Percentiles rank a stretch among this genome's conserved stretches.
These are phyloP conservation scores for Schizopora paradoxa DNA, from an alignment of 1,284 basidiomycete species.

Conservation along the genomic window DNA sequence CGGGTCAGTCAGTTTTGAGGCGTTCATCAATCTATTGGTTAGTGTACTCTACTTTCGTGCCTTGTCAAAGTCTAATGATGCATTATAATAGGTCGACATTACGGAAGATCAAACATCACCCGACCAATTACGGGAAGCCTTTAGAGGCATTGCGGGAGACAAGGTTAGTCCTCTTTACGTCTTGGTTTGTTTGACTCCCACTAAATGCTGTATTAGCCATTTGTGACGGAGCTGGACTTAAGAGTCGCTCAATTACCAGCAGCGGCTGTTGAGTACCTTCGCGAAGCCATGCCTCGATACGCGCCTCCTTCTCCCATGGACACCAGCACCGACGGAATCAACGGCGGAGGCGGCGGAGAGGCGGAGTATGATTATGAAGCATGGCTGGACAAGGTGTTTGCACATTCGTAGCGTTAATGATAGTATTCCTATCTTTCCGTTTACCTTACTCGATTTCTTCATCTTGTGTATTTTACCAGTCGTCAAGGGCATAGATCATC, in stretches of 20 bases:
- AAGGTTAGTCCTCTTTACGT: conserved; percentile 53
- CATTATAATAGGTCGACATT: conserved; percentile 73
- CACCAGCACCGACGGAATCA: no score
- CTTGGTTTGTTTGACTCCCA: conserved; percentile 7
- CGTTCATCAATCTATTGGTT: conserved; percentile 91
- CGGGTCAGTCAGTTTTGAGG: conserved; percentile 88
- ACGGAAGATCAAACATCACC: conserved; percentile 93
- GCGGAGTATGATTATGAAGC: conserved; percentile 70
- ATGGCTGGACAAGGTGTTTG: conserved; percentile 76
- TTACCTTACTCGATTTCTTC: no score
- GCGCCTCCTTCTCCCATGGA: no score
- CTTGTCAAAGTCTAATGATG: conserved; percentile 6
- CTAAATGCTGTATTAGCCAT: conserved; percentile 52
- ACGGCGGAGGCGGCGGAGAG: conserved; percentile 49
- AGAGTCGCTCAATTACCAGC: conserved; percentile 80
- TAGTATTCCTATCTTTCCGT: no score
- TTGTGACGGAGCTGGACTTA: conserved; percentile 91
- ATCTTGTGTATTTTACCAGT: no score
- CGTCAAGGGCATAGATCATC: no score
- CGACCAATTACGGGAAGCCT: conserved; percentile 89
- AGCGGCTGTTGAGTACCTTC: conserved; percentile 78
- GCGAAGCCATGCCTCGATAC: conserved; percentile 68
- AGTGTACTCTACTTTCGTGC: conserved; percentile 19
- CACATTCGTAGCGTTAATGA: no score
- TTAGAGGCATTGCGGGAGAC: conserved; percentile 86